phyloP scores from a whole-genome alignment of 2,329 filamentous ascomycete species.

The Pseudophaeomoniella oleicola region DNA sequence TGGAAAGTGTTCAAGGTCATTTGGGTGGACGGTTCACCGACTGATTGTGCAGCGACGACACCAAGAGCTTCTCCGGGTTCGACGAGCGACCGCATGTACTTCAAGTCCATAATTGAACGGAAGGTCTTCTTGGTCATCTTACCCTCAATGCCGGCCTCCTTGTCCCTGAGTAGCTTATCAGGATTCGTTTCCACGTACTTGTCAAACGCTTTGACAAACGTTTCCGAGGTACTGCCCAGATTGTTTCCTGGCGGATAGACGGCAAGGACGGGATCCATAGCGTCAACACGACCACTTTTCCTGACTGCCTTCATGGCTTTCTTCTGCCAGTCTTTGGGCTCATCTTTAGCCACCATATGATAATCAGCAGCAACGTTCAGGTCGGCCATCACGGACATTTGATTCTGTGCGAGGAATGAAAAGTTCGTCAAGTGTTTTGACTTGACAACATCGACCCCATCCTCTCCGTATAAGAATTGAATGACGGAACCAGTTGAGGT shows the following conservation, averaged over 20 bases:
- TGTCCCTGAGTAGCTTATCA: slow-evolving; percentile 43
- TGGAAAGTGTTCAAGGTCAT: slow-evolving; percentile 99
- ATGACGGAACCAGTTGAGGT: slow-evolving; percentile 75
- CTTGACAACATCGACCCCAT: slow-evolving; percentile 87
- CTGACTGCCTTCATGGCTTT: slow-evolving; percentile 63
- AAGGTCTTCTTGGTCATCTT: slow-evolving; percentile 56
- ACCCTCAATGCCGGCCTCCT: slow-evolving; percentile 36
- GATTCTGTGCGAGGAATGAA: slow-evolving; percentile 76
- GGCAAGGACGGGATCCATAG: slow-evolving; percentile 61
- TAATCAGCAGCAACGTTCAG: slow-evolving; percentile 50
- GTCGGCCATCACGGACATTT: slow-evolving; percentile 63
- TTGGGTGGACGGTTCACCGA: slow-evolving; percentile 94
- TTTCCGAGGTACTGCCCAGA: slow-evolving; percentile 78
- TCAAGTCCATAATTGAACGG: slow-evolving; percentile 72
- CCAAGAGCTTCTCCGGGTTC: slow-evolving; percentile 94
- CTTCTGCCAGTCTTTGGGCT: slow-evolving; percentile 47
- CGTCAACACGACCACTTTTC: slow-evolving; percentile 49
- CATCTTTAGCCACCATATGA: slow-evolving; percentile 48
- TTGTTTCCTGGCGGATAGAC: slow-evolving; percentile 61
- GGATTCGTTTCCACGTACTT: slow-evolving; percentile 67
- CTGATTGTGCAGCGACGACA: slow-evolving; percentile 89
- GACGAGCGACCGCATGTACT: slow-evolving; percentile 82
- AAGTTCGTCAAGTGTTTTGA: slow-evolving; percentile 86
- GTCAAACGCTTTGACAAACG: slow-evolving; percentile 58
- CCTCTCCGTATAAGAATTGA: slow-evolving; percentile 93